phyloP scores from a whole-genome alignment of 768 basidiomycete genomes.

The Boletus vinaceobasis region DNA sequence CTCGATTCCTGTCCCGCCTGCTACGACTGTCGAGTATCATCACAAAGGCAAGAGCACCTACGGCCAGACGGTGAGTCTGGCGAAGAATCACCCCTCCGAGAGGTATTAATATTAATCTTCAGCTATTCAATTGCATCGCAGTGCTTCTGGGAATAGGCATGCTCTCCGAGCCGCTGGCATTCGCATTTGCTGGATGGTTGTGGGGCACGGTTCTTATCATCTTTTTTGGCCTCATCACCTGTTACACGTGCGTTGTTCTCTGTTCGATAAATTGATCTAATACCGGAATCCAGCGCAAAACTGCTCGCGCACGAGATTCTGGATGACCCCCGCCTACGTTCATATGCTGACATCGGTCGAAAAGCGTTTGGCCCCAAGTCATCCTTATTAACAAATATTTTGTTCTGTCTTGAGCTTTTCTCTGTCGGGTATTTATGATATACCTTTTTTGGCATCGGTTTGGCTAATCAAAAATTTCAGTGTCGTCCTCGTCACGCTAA shows the following conservation, averaged over 20 bases:
- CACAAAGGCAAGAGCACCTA: conserved; percentile 64
- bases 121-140: conserved; percentile 90
- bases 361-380: conserved; percentile 83
- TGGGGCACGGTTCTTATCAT: conserved; percentile 70
- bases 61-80: conserved; percentile 59
- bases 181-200: conserved; percentile 89
- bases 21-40: conserved; percentile 13
- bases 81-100: not conserved
- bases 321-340: conserved; percentile 63
- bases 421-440: conserved; percentile 58
- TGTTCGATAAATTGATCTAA: conserved; percentile 1
- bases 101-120: conserved; percentile 1
- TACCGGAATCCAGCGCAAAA: conserved; percentile 62
- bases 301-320: conserved; percentile 76
- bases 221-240: conserved; percentile 75
- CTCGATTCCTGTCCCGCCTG: not conserved
- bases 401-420: conserved; percentile 89
- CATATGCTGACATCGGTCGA: conserved; percentile 86
- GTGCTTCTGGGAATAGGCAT: conserved; percentile 87
- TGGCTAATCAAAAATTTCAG: conserved; percentile 23
- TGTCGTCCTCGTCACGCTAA: conserved; percentile 85
- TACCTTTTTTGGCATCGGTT: not conserved
- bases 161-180: conserved; percentile 86
- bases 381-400: conserved; percentile 56
- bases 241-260: conserved; percentile 71